These are phyloP conservation scores for Neonectria sp. DNA, from an alignment of 2,329 filamentous ascomycete genomes.

Conservation along the genomic window DNA sequence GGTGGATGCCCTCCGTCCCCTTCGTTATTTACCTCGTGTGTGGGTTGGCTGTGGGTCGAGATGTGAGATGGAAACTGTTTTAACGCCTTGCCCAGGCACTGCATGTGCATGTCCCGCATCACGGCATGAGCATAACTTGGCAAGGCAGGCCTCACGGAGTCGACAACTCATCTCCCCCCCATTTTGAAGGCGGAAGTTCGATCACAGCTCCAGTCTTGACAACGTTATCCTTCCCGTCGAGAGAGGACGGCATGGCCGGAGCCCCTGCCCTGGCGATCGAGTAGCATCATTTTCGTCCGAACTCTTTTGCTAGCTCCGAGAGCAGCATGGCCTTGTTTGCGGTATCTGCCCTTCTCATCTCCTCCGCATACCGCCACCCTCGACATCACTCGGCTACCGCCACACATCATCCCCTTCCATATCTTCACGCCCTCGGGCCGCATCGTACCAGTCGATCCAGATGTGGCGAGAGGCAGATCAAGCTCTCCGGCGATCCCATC, in stretches of 20 bases:
- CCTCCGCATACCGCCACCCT: constrained; percentile 32
- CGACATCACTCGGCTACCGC: constrained; percentile 23
- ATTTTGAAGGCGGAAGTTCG: background rate
- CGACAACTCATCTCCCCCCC: constrained; percentile 11
- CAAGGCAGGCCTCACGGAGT: constrained; percentile 15
- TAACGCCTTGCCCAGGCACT: background rate
- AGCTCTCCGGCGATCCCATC: constrained; percentile 12
- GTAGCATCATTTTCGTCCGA: constrained; percentile 42
- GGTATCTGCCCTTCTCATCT: constrained; percentile 39
- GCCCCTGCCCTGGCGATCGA: constrained; percentile 36
- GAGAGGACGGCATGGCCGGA: constrained; percentile 28
- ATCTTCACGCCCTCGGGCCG: constrained; percentile 27
- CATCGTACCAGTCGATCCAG: constrained; percentile 29
- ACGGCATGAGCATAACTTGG: background rate
- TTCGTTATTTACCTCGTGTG: constrained; percentile 16
- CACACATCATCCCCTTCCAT: constrained; percentile 31
- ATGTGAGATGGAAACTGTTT: constrained; percentile 12
- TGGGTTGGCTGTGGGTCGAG: constrained; percentile 17
- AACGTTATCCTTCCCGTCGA: constrained; percentile 22
- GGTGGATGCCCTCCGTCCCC: constrained; percentile 18
- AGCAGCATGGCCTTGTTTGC: constrained; percentile 37
- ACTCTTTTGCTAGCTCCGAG: constrained; percentile 30
- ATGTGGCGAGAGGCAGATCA: constrained; percentile 33
- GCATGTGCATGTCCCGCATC: constrained; percentile 15
- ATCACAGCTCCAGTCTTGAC: background rate